Evolutionary conservation across 1,284 basidiomycete genomes (phyloP).

Genomic region (Heimioporus punctisporus): DNA sequence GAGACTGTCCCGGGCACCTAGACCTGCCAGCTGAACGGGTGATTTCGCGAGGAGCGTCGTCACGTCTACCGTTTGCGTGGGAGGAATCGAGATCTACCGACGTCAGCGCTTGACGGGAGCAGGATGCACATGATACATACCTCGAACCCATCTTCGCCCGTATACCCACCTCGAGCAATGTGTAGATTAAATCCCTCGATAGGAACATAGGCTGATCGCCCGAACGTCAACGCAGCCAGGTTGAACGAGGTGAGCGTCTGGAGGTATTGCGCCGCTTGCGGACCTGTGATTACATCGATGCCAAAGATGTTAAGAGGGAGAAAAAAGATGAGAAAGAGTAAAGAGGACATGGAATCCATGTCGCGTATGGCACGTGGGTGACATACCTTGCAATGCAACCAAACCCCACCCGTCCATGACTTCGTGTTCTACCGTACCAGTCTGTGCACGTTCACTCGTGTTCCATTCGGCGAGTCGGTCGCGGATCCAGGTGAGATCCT

Average conservation of each 20-base stretch:
- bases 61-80: slow-evolving; percentile 71
- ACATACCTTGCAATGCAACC: slow-evolving; percentile 84
- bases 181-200: slow-evolving; percentile 85
- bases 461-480: slow-evolving; percentile 81
- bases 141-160: slow-evolving; percentile 99
- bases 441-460: slow-evolving; percentile 38
- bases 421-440: slow-evolving; percentile 77
- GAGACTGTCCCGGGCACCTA: slow-evolving; percentile 93
- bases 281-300: slow-evolving; percentile 51
- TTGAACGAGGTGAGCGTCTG: slow-evolving; percentile 77
- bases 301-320: too few species aligned
- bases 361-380: too few species aligned
- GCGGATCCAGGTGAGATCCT: slow-evolving; percentile 83
- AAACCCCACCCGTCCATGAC: slow-evolving; percentile 88
- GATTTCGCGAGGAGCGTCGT: slow-evolving; percentile 72
- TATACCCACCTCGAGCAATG: slow-evolving; percentile 97
- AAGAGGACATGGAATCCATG: too few species aligned
- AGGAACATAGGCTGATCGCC: slow-evolving; percentile 76
- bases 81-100: slow-evolving; percentile 86
- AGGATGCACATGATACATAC: too few species aligned
- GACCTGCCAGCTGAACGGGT: slow-evolving; percentile 86
- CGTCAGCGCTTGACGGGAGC: too few species aligned
- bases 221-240: slow-evolving; percentile 76
- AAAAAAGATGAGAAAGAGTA: too few species aligned
- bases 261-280: slow-evolving; percentile 80